Base-by-base conservation (phyloP, 1,284 basidiomycete genomes). In the Cryptococcus sp. region DNA sequence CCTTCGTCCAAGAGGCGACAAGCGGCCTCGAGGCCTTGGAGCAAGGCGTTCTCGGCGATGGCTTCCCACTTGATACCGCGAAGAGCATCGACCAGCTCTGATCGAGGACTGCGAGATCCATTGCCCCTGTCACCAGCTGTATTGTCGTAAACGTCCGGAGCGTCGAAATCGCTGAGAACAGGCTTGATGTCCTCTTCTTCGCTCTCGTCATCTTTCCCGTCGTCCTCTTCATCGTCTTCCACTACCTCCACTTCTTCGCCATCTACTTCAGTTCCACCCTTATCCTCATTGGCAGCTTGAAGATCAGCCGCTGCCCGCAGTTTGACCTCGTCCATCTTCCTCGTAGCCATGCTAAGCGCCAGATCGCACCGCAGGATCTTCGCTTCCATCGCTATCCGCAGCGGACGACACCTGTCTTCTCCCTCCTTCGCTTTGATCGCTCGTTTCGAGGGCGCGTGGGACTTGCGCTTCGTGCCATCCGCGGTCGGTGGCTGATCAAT, bases 321-420 rank as follows among this genome's bases (percentile, higher is more conserved):
- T 46, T 69, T 68, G 38, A 71, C 56, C 10, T 55, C 53, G 2
- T 56, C 54, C 35, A 72, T 71, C 39, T 54, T 44, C 20, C 53
- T 42, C 22, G 62, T 70, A 3, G 70, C 68, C 60, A 72, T 61
- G 35, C 59, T 64, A 38, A 72, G 38, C 0, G 62, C 50, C 17
- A 74, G 48, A 53, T 72, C 69, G 45, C 60, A 61, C 20, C 48
- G 42, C 13, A 66, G 45, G 17, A 69, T 13, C 35, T 54, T 54
- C 16, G 60, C 70, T 44, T 73, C 70, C 20, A 71, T 46, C 7
- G 47, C 56, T 22, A 72, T 58, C 40, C 70, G 53, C 40, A 59
- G 20, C 5, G 68, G 64, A n/a, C 67, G 56, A n/a, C 47, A 17
- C 4, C 20, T 40, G 20, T 62, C 58, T 25, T 59, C 57, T 38